Evolutionary conservation across 129 eudicot species (phyloP).

Genomic region (Flaveria linearis): DNA sequence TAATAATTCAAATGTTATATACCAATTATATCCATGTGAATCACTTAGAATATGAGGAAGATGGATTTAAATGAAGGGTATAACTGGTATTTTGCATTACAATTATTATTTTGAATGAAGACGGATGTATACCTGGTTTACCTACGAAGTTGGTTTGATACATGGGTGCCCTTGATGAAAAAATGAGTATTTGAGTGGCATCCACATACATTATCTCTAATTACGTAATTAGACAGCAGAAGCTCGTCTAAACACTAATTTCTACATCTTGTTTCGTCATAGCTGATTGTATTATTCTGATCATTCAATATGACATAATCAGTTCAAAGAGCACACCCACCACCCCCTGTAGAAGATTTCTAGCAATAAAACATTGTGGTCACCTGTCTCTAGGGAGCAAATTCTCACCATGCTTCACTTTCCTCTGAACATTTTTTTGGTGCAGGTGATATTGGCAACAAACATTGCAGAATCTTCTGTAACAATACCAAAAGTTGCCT

Average conservation of each 20-base stretch:
- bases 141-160: neutral
- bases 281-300: neutral
- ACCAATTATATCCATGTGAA: neutral
- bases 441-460: constrained; percentile 93
- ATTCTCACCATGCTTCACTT: neutral
- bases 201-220: neutral
- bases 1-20: neutral
- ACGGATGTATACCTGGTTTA: neutral
- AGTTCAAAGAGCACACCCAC: constrained; percentile 2
- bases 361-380: constrained; percentile 5
- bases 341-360: neutral
- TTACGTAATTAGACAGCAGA: neutral
- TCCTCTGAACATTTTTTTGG: constrained; percentile 20
- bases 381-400: constrained; percentile 19
- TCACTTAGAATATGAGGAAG: neutral
- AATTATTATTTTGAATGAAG: neutral
- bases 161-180: neutral
- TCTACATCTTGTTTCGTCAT: neutral
- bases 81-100: neutral
- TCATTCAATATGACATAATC: neutral
- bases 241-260: neutral
- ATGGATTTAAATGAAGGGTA: neutral
- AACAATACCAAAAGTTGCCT: constrained; percentile 89
- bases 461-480: constrained; percentile 98
- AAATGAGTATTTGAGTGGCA: neutral